Evolutionary conservation across 176 grass and related monocot genomes (phyloP).

Genomic region (Metroxylon sagu): DNA sequence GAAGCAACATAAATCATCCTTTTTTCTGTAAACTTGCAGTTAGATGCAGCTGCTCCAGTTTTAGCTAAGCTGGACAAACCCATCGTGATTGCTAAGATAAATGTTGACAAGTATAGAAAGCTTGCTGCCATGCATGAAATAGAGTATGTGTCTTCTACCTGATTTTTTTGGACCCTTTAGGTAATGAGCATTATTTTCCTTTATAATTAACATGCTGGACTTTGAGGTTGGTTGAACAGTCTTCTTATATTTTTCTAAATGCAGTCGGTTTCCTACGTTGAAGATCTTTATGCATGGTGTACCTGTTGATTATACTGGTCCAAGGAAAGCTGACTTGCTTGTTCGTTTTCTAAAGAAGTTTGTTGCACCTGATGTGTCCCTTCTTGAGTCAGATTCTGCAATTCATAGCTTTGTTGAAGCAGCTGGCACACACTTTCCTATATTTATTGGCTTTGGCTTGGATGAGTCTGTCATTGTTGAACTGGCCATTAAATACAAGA

Average conservation of each 20-base stretch:
- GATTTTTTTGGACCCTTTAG: not conserved
- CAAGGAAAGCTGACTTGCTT: conserved; percentile 72
- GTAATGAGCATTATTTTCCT: no score
- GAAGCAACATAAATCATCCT: no score
- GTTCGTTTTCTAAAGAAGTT: conserved; percentile 85
- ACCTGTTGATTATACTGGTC: conserved; percentile 82
- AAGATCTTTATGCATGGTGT: conserved; percentile 84
- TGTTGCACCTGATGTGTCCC: conserved; percentile 74
- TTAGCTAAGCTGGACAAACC: conserved; percentile 56
- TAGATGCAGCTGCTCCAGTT: conserved; percentile 81
- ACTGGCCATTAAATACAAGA: conserved; percentile 84
- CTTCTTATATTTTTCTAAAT: conserved; percentile 18
- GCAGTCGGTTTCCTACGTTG: conserved; percentile 80
- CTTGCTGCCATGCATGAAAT: conserved; percentile 83
- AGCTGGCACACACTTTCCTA: conserved; percentile 66
- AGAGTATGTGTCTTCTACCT: conserved; percentile 49
- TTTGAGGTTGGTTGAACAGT: no score
- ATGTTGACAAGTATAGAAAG: conserved; percentile 92
- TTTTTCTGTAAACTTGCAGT: conserved; percentile 30
- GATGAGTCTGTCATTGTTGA: conserved; percentile 64
- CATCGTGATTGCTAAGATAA: conserved; percentile 72
- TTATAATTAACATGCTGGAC: no score
- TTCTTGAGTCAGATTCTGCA: conserved; percentile 53
- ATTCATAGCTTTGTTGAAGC: conserved; percentile 64
- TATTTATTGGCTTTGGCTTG: conserved; percentile 86